Evolutionary conservation across 495 filamentous ascomycete species (phyloP).

Genomic region (Tricharina praecox): DNA sequence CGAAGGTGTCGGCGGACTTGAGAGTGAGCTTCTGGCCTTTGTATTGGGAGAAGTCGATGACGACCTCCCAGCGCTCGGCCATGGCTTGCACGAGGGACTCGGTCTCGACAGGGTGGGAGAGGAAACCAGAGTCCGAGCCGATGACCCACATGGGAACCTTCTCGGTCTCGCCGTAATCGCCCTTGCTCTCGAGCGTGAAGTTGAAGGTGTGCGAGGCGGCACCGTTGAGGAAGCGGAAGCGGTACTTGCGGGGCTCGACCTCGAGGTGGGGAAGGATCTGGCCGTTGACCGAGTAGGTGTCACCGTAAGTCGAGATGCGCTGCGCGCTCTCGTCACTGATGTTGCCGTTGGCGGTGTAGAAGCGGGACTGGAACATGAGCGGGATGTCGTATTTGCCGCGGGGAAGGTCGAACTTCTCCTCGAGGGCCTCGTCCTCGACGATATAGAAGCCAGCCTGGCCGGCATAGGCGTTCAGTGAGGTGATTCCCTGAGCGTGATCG

Average conservation of each 20-base stretch:
- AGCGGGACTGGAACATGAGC: conserved; percentile 34
- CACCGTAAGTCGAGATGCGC: conserved; percentile 34
- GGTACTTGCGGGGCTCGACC: conserved; percentile 43
- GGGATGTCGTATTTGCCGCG: conserved; percentile 37
- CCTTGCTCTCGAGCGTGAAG: conserved; percentile 31
- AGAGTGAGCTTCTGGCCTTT: conserved; percentile 36
- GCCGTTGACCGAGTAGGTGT: conserved; percentile 41
- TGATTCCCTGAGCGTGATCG: conserved; percentile 34
- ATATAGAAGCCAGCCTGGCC: conserved; percentile 38
- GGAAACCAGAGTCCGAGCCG: conserved; percentile 37
- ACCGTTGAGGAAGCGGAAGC: conserved; percentile 38
- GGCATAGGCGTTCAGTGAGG: conserved; percentile 38
- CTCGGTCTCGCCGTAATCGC: conserved; percentile 9
- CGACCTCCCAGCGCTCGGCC: conserved; percentile 42
- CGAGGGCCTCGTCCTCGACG: conserved; percentile 29
- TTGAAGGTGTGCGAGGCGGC: conserved; percentile 36
- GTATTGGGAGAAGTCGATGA: conserved; percentile 37
- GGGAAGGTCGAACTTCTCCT: conserved; percentile 35
- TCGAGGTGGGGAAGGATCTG: conserved; percentile 38
- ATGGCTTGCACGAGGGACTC: conserved; percentile 32
- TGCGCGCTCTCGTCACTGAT: conserved; percentile 25
- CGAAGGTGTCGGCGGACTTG: conserved; percentile 29
- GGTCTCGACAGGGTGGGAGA: conserved; percentile 29
- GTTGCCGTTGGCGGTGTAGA: conserved; percentile 28
- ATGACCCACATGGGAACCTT: conserved; percentile 36